Percentiles rank a stretch among this genome's conserved stretches.
Evolutionary conservation across 2,329 filamentous ascomycete genomes (phyloP).

Genomic region (Sporothrix brasiliensis): DNA sequence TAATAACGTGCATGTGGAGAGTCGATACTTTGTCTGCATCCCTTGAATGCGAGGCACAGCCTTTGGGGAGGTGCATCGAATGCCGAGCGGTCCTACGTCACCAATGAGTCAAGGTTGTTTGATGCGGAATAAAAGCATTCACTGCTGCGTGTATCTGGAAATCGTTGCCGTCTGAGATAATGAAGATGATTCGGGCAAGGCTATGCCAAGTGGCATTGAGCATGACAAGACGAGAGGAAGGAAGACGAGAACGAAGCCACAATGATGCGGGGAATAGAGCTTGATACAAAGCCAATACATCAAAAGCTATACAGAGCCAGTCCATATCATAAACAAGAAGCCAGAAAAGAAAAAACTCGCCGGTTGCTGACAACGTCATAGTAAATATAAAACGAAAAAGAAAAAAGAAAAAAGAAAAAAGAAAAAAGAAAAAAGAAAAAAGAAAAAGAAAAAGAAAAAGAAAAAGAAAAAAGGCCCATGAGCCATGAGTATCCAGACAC

Average conservation of each 20-base stretch:
- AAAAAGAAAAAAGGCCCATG: neutral
- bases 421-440: neutral
- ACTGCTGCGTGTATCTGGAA: conserved; percentile 12
- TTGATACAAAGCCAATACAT: conserved; percentile 20
- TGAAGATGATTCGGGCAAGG: neutral
- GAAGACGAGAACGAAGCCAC: neutral
- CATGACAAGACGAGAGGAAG: neutral
- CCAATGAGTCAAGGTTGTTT: too few species aligned
- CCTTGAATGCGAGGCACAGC: neutral
- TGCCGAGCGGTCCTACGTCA: neutral
- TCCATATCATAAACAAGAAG: conserved; percentile 16
- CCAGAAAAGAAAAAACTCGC: conserved; percentile 4
- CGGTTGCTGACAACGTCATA: conserved; percentile 14
- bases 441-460: neutral
- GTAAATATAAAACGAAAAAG: neutral
- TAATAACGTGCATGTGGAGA: neutral
- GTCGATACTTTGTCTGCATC: neutral
- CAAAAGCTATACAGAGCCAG: conserved; percentile 19
- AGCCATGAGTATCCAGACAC: neutral
- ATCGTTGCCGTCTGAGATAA: neutral
- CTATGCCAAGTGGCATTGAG: neutral
- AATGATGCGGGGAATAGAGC: neutral
- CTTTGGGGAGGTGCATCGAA: neutral
- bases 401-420: neutral
- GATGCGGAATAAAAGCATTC: neutral